Evolutionary conservation across 768 basidiomycete genomes (phyloP), one percentile per base, ranked within the genome.

Genomic region (Agaricus subrufescens): DNA sequence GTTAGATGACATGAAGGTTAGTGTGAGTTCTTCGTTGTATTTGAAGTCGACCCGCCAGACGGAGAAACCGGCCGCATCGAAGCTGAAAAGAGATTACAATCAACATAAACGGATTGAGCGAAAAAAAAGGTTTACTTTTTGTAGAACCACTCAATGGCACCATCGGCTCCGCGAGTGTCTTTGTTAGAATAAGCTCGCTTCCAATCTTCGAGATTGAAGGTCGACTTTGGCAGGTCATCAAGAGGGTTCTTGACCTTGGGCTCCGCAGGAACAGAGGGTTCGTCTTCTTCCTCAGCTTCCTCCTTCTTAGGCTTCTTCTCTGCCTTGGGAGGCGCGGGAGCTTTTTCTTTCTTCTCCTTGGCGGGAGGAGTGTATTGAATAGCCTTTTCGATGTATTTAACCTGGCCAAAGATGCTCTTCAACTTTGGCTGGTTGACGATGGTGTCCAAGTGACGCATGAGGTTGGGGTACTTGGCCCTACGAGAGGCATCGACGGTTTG

Each of bases 131-230:
- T 89, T 55, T 63, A 95, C 92, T 97, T 86, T 71, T 93, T 70
- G 78, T 97, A 95, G 84, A 99, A 88, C 97, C 96, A 98, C 71
- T 97, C 93, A 39, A 99, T 65, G 50, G 93, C 71, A 60, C 91
- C 94, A 44, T 72, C 84, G 15, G 88, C 62, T 38, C 90, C 92
- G 53, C 90, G 86, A 39, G 95, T 98, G n/a, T 98, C 94, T 71
- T 88, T 86, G 87, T 98, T 98, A 65, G 94, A 97, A 80, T 98
- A 99, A 44, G 90, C 88, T 45, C 92, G 87, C 72, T 98, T 98
- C 94, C 93, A 97, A 74, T 98, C 94, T 71, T 96, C 90, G 55
- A 94, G 84, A 77, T 93, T 93, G 73, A 91, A 85, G 4, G 81
- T 74, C 10, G 90, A 89, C 73, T 91, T 95, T 63, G 94, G 93